Evolutionary conservation across 768 basidiomycete genomes (phyloP), one percentile per base, ranked within the genome.

Genomic region (Serendipita sp.): DNA sequence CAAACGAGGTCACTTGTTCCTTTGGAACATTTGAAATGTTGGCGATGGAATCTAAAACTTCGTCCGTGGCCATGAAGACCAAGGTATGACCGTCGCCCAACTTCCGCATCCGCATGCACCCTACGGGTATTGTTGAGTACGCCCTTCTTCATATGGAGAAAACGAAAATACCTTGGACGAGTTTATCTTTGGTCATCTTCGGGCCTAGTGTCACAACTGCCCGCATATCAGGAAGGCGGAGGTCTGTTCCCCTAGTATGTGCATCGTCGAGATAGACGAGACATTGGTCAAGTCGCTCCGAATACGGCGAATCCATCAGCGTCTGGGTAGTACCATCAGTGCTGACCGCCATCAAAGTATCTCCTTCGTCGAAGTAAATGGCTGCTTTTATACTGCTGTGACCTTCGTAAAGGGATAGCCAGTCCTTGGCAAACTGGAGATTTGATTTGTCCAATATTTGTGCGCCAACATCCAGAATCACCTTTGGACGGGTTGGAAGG

Each of bases 391-490:
- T 66, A 23, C 55, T 31, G 72, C 66, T 1, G 66, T 63, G 1
- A 55, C 70, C 48, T 23, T 29, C 10, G 34, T 60, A 60, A n/a
- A 66, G 63, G 18, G 58, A 40, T 3, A 83, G 69, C 82, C 81
- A 83, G 1, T 67, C 44, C 23, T 63, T 40, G 1, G 74, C 78
- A 3, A 83, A 62, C 29, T 77, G 71, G 1, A 67, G 37, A 65
- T 81, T 83, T 27, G 73, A 69, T 63, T 81, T 71, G 48, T 83
- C 81, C 5, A 83, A 70, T 71, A 83, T 78, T 65, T 83, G 81
- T 0, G 81, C 81, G 2, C 81, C 82, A 8, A 83, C 80, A 50
- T 83, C 81, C n/a, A 83, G 69, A 18, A 83, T 69, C 3, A 82
- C 80, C 27, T 73, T 73, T 31, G 82, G 72, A n/a, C 72, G 69